Conservation (phyloP, 345 rosid species). For the Aquilaria sinensis region DNA sequence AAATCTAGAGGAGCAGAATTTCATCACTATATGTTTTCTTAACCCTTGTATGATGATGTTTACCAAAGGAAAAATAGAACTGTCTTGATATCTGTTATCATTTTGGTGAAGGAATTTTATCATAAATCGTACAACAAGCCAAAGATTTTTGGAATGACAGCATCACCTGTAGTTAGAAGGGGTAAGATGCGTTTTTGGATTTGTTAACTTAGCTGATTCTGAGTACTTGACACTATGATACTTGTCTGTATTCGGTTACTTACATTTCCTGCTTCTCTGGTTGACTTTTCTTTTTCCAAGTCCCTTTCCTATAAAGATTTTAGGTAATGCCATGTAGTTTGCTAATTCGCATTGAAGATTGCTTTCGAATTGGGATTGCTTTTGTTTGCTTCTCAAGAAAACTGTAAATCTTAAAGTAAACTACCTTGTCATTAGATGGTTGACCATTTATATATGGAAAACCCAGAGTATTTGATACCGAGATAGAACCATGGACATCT, state of each 20-base stretch:
- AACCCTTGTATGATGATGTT: neutral
- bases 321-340: no score
- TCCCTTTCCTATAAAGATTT: neutral
- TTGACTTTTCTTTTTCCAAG: neutral
- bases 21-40: neutral
- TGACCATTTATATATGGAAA: no score
- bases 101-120: slow-evolving; percentile 67
- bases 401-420: no score
- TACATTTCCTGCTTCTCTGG: neutral
- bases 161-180: slow-evolving; percentile 52
- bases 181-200: slow-evolving; percentile 32
- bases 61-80: neutral
- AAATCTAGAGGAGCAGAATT: neutral
- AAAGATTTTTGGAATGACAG: slow-evolving; percentile 84
- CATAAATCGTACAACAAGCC: slow-evolving; percentile 53
- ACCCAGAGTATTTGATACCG: no score
- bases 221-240: neutral
- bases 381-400: no score
- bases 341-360: no score
- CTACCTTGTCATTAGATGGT: no score
- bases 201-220: neutral
- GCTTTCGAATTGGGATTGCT: no score
- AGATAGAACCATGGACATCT: no score
- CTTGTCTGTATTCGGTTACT: neutral
- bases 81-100: neutral